A percentile compares a stretch with the other conserved stretches of the same genome.
phyloP scores from a whole-genome alignment of 2,329 filamentous ascomycete genomes.

The Rhynchosporium secalis region DNA sequence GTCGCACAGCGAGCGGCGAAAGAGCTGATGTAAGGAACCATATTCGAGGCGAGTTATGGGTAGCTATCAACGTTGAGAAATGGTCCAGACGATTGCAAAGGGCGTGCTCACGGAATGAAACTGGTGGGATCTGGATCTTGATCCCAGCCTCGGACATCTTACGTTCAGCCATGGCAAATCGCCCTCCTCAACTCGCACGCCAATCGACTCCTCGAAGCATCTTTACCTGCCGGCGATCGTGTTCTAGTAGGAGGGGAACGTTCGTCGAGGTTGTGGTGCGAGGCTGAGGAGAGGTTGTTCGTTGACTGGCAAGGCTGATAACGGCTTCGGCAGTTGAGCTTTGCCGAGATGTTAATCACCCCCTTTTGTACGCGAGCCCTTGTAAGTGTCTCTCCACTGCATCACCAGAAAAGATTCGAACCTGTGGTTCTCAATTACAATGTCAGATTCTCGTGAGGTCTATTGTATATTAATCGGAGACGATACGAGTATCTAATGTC shows the following conservation, averaged over 20 bases:
- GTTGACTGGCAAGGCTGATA: neutral
- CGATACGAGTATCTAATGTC: too few relatives aligned
- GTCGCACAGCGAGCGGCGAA: constrained; percentile 79
- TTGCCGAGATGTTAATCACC: neutral
- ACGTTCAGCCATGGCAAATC: constrained; percentile 46
- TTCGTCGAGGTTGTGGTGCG: neutral
- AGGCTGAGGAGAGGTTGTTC: neutral
- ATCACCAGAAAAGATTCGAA: neutral
- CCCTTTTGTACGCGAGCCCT: neutral
- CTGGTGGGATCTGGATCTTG: constrained; percentile 33
- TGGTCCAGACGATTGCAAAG: neutral
- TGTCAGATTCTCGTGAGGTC: neutral
- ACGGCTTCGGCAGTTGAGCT: constrained; percentile 1
- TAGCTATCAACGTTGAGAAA: constrained; percentile 42
- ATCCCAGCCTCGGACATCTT: constrained; percentile 48
- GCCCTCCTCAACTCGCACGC: constrained; percentile 15
- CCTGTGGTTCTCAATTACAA: neutral
- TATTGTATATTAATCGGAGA: neutral
- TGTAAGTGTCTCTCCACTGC: neutral
- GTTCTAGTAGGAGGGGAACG: neutral
- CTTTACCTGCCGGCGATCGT: neutral
- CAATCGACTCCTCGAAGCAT: constrained; percentile 1
- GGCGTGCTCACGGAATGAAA: constrained; percentile 35
- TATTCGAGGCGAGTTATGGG: constrained; percentile 75
- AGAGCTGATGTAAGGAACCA: constrained; percentile 91